phyloP scores from a whole-genome alignment of 345 rosid genomes.

The Populus simonii region DNA sequence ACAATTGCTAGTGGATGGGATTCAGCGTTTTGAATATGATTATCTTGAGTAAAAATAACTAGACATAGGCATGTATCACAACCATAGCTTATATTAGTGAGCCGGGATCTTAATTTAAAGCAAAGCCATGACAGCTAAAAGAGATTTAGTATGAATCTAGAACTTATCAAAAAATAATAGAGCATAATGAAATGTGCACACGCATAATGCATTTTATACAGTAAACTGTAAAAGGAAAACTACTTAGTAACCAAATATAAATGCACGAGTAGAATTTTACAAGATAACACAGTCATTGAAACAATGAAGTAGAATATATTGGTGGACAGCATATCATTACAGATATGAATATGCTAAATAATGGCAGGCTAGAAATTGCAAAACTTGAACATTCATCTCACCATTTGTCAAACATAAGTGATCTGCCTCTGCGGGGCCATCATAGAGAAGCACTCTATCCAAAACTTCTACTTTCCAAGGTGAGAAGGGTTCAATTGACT shows the following conservation, averaged over 20 bases:
- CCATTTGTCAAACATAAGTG: slow-evolving; percentile 77
- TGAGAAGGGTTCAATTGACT: slow-evolving; percentile 35
- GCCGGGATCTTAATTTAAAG: background rate
- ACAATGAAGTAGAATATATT: slow-evolving; percentile 2
- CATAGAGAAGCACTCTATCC: slow-evolving; percentile 82
- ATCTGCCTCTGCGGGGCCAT: slow-evolving; percentile 88
- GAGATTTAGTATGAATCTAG: background rate
- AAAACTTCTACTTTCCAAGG: slow-evolving; percentile 83
- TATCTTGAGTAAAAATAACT: no score
- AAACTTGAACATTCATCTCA: slow-evolving; percentile 37
- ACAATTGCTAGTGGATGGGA: background rate
- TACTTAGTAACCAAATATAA: background rate
- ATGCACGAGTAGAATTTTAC: background rate
- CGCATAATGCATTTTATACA: background rate
- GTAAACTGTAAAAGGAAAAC: background rate
- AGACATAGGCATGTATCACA: no score
- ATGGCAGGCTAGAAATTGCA: slow-evolving; percentile 8
- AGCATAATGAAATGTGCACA: background rate
- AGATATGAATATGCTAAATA: background rate
- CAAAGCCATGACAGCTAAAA: background rate
- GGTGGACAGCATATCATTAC: slow-evolving; percentile 7
- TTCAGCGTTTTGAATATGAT: no score
- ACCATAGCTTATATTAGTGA: background rate
- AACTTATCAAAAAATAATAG: background rate
- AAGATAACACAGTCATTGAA: background rate